Conservation (phyloP, 116 monocot genomes). For the Cymodocea nodosa region DNA sequence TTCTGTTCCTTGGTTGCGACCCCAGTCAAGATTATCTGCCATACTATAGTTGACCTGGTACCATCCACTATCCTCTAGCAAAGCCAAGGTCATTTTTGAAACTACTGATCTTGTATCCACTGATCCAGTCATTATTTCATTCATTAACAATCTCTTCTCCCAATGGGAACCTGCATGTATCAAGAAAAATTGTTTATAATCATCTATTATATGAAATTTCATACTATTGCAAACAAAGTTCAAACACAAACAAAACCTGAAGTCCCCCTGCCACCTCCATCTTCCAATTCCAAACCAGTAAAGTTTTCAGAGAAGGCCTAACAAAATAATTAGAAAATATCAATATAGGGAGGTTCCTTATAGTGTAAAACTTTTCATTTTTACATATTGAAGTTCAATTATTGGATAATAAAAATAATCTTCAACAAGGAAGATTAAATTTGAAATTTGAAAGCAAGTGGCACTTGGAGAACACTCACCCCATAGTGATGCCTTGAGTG, state of each 20-base stretch:
- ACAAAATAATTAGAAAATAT: constrained; percentile 6
- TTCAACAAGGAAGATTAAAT: not conserved
- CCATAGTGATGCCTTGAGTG: constrained; percentile 92
- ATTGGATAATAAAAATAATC: not conserved
- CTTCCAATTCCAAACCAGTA: constrained; percentile 95
- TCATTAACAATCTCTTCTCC: constrained; percentile 98
- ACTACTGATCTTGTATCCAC: constrained; percentile 98
- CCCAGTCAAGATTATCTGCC: constrained; percentile 94
- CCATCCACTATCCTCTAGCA: constrained; percentile 98
- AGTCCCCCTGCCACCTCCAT: constrained; percentile 95
- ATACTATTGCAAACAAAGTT: not conserved
- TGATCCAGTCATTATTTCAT: constrained; percentile 99
- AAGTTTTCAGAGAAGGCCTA: constrained; percentile 94
- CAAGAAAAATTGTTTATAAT: not conserved
- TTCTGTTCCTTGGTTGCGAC: constrained; percentile 89
- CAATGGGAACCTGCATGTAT: constrained; percentile 74
- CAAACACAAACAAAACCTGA: constrained; percentile 40
- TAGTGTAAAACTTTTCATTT: not conserved
- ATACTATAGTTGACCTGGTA: constrained; percentile 95
- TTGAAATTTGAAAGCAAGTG: not conserved
- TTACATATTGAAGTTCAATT: not conserved
- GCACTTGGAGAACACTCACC: constrained; percentile 22
- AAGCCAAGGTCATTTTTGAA: constrained; percentile 96
- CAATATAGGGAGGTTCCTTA: not conserved
- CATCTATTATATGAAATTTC: not conserved